Evolutionary conservation across 495 filamentous ascomycete genomes (phyloP).

Genomic region (Daldinia caldariorum): DNA sequence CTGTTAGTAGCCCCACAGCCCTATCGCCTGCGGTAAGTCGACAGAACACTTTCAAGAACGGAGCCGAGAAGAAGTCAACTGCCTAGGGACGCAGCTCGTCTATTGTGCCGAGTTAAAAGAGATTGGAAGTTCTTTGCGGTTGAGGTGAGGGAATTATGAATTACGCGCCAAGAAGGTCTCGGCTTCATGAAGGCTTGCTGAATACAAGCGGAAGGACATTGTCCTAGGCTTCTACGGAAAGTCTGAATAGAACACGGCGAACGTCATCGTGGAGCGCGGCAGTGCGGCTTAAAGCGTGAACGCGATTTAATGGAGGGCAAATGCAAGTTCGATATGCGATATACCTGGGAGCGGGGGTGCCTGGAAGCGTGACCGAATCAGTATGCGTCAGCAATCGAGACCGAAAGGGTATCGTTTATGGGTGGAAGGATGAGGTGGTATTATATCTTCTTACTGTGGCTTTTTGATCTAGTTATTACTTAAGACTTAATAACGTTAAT

Average conservation of each 20-base stretch:
- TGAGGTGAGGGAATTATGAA: conserved; percentile 9
- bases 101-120: conserved; percentile 2
- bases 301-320: conserved; percentile 9
- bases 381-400: conserved; percentile 28
- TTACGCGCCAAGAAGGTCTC: background rate
- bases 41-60: conserved; percentile 29
- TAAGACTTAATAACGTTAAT: conserved; percentile 7
- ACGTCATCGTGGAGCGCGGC: conserved; percentile 21
- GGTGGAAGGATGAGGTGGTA: conserved; percentile 26
- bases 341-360: conserved; percentile 12
- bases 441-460: conserved; percentile 27
- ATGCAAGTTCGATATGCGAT: conserved; percentile 7
- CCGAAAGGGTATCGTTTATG: conserved; percentile 4
- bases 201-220: background rate
- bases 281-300: background rate
- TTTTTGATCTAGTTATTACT: conserved; percentile 4
- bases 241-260: background rate
- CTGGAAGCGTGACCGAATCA: conserved; percentile 23
- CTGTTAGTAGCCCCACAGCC: conserved; percentile 50
- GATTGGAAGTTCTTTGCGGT: conserved; percentile 8
- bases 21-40: conserved; percentile 42
- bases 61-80: conserved; percentile 41
- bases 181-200: conserved; percentile 8
- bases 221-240: background rate
- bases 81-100: conserved; percentile 33